Evolutionary conservation across 495 filamentous ascomycete genomes (phyloP).

Genomic region (Neurospora sp.): DNA sequence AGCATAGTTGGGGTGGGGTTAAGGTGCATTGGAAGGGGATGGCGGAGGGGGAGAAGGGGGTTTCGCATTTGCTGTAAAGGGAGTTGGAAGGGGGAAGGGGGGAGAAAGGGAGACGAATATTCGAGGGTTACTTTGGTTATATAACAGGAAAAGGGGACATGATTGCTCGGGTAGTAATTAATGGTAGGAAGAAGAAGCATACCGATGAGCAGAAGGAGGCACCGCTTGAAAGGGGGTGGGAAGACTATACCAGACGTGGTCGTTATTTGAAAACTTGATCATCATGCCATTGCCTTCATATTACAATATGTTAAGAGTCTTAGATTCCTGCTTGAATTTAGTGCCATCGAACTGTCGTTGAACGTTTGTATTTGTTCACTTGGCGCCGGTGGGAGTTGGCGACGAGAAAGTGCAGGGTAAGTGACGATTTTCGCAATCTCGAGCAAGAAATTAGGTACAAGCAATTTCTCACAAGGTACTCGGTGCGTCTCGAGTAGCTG

Average conservation of each 20-base stretch:
- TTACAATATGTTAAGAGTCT: neutral
- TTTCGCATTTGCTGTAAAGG: neutral
- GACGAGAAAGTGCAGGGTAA: neutral
- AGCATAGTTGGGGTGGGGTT: slow-evolving; percentile 74
- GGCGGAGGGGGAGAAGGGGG: neutral
- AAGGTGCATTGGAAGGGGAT: slow-evolving; percentile 61
- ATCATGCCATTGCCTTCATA: neutral
- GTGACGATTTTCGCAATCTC: neutral
- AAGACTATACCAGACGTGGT: neutral
- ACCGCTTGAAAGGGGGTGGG: neutral
- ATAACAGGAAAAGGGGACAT: neutral
- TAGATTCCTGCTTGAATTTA: neutral
- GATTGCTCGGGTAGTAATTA: neutral
- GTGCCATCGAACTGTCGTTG: neutral
- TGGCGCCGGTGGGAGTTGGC: neutral
- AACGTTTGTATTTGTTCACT: neutral
- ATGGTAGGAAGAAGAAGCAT: neutral
- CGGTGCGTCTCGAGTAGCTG: neutral
- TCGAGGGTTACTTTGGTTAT: neutral
- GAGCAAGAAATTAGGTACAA: neutral
- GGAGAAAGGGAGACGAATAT: neutral
- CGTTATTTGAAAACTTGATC: neutral
- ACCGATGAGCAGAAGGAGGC: neutral
- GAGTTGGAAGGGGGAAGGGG: neutral
- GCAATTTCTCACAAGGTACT: neutral